Evolutionary conservation across 306 rosid genomes (phyloP).

Genomic region (Gynostemma pentaphyllum): DNA sequence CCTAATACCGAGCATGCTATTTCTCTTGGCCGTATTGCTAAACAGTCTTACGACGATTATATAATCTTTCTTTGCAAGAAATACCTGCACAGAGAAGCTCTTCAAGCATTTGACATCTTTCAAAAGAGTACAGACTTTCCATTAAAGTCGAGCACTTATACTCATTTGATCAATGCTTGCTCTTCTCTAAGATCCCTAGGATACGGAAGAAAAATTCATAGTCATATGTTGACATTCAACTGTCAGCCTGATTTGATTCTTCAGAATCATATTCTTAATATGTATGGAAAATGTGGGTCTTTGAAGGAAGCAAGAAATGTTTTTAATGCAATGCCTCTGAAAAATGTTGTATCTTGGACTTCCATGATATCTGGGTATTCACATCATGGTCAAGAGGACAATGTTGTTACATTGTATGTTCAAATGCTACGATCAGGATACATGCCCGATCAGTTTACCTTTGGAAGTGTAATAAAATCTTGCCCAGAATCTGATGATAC

Average conservation of each 20-base stretch:
- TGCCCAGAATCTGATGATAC: constrained; percentile 36
- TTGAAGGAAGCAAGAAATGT: constrained; percentile 45
- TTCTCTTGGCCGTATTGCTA: constrained; percentile 14
- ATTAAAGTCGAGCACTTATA: constrained; percentile 34
- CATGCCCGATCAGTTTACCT: constrained; percentile 53
- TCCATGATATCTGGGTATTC: constrained; percentile 57
- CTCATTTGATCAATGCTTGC: constrained; percentile 47
- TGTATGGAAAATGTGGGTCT: constrained; percentile 77
- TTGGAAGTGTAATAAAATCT: constrained; percentile 60
- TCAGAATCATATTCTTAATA: constrained; percentile 49
- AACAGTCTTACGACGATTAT: constrained; percentile 29
- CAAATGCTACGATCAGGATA: constrained; percentile 45
- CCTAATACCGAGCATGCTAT: constrained; percentile 8
- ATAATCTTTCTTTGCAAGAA: constrained; percentile 39
- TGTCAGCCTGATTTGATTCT: constrained; percentile 36
- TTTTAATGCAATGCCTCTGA: constrained; percentile 50
- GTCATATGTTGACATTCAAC: constrained; percentile 28
- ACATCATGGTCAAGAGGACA: constrained; percentile 34
- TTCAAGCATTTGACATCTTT: constrained; percentile 40
- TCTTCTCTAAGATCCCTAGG: constrained; percentile 47
- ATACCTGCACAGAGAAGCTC: constrained; percentile 43
- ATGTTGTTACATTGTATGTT: constrained; percentile 43
- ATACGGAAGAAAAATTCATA: constrained; percentile 41
- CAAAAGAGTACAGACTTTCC: constrained; percentile 17
- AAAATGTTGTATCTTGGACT: constrained; percentile 74